These are phyloP conservation scores for Allantophomopsis cytisporea DNA, from an alignment of 2,329 filamentous ascomycete species.

Conservation along the genomic window DNA sequence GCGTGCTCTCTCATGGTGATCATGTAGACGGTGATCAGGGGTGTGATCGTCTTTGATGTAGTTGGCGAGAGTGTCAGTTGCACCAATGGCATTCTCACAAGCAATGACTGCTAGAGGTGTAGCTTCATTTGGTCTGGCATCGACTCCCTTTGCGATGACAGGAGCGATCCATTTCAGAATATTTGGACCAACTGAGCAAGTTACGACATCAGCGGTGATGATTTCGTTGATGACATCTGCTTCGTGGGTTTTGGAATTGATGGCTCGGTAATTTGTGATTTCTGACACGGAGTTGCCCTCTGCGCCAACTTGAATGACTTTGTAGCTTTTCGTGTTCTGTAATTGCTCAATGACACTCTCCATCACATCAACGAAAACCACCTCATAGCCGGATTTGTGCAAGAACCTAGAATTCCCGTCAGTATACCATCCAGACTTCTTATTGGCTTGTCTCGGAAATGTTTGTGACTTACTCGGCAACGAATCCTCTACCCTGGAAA, in stretches of 20 bases:
- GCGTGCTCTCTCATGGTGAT: conserved; percentile 61
- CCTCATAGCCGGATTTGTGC: conserved; percentile 88
- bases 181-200: conserved; percentile 92
- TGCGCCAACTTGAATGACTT: conserved; percentile 82
- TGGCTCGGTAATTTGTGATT: conserved; percentile 91
- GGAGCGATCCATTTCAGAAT: conserved; percentile 94
- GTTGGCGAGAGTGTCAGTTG: conserved; percentile 73
- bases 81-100: conserved; percentile 95
- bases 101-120: conserved; percentile 83
- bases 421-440: conserved; percentile 40
- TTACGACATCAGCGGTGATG: conserved; percentile 76
- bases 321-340: conserved; percentile 65
- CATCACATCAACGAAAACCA: conserved; percentile 92
- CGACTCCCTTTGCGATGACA: conserved; percentile 87
- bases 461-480: conserved; percentile 14
- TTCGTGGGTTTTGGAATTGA: conserved; percentile 86
- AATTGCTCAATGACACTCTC: conserved; percentile 69
- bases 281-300: conserved; percentile 69
- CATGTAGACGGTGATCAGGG: conserved; percentile 47
- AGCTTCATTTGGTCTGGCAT: conserved; percentile 48
- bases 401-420: conserved; percentile 45
- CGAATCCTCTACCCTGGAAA: conserved; percentile 27
- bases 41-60: conserved; percentile 74
- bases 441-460: not conserved
- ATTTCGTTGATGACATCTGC: conserved; percentile 75